These are phyloP conservation scores for Clonostachys solani DNA, from an alignment of 2,329 filamentous ascomycete species.

Conservation along the genomic window DNA sequence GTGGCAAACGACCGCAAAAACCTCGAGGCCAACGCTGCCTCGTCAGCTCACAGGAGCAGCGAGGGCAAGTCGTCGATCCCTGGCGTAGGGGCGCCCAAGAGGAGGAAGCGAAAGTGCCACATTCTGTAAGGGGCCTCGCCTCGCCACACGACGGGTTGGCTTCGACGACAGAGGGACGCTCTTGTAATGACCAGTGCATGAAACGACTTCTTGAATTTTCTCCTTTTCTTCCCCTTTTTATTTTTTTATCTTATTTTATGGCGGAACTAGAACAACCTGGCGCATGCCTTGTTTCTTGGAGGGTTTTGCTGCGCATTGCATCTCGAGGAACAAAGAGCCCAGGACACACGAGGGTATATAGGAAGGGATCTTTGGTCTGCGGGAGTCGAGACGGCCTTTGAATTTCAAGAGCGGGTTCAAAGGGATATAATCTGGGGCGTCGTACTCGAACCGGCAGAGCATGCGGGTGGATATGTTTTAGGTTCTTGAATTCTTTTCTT, in stretches of 20 bases:
- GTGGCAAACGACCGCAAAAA: conserved; percentile 75
- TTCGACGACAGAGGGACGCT: conserved; percentile 13
- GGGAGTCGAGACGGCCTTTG: too few species aligned
- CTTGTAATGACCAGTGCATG: conserved; percentile 35
- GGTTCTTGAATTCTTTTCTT: not conserved
- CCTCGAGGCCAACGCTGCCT: conserved; percentile 40
- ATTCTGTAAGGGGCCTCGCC: conserved; percentile 55
- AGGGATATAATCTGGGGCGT: too few species aligned
- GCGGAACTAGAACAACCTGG: too few species aligned
- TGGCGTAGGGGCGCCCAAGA: conserved; percentile 51
- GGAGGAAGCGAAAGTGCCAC: conserved; percentile 81
- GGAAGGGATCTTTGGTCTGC: not conserved
- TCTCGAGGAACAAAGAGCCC: not conserved
- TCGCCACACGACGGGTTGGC: not conserved
- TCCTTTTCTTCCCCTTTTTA: conserved; percentile 8
- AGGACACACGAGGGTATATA: conserved; percentile 1
- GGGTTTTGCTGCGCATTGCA: not conserved
- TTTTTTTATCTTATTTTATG: conserved; percentile 1
- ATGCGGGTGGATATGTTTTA: not conserved
- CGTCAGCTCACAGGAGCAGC: conserved; percentile 22
- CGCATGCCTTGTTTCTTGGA: too few species aligned
- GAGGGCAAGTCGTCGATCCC: conserved; percentile 33
- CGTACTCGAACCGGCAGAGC: not conserved
- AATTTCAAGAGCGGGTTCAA: too few species aligned
- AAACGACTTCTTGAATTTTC: conserved; percentile 24